Evolutionary conservation across 1,284 basidiomycete species (phyloP), one percentile per base, ranked within the genome.

Genomic region (Cystobasidium slooffiae): DNA sequence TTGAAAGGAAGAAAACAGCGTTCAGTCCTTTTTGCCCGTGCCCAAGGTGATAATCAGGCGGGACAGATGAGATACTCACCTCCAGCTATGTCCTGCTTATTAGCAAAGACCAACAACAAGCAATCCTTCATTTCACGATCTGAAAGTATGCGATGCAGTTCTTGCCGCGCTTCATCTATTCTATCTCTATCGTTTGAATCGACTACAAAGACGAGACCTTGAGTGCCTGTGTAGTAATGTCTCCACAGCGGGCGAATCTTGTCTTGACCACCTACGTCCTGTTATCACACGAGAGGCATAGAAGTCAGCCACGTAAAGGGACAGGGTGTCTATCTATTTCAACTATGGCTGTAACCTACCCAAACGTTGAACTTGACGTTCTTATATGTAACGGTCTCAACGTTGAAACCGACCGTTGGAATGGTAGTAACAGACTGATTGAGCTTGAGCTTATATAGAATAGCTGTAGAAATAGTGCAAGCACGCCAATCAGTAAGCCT

Each of bases 71-170:
- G 18, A 9, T 18, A 84, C 88, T 79, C 80, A 96, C 94, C 94
- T 81, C 93, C 94, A 16, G 94, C 94, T 77, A 99, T 84, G 88
- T 99, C 97, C 85, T 99, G 97, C 85, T 99, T 99, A 85, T 97
- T 99, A 24, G 97, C 96, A 85, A 99, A 99, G 46, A 99, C 96
- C 76, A 99, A 89, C 81, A 99, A 83, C 75, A 98, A 83, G 81
- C 95, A 98, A 79, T 98, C 94, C 84, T 93, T 93, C 96, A 99
- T 98, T 84, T 99, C 97, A 77, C 96, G 86, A 83, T 99, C 96
- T 77, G 91, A 92, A 82, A 99, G 86, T 85, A 99, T 99, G 72
- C 95, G 88, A 82, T 99, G 96, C 63, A 99, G 85, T 84, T 99
- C 96, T 81, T 93, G 91, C 80, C 94, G 90, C 49, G 96, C 97